Base-by-base conservation (phyloP, 2,329 filamentous ascomycete species). In the Albophoma yamanashiensis region DNA sequence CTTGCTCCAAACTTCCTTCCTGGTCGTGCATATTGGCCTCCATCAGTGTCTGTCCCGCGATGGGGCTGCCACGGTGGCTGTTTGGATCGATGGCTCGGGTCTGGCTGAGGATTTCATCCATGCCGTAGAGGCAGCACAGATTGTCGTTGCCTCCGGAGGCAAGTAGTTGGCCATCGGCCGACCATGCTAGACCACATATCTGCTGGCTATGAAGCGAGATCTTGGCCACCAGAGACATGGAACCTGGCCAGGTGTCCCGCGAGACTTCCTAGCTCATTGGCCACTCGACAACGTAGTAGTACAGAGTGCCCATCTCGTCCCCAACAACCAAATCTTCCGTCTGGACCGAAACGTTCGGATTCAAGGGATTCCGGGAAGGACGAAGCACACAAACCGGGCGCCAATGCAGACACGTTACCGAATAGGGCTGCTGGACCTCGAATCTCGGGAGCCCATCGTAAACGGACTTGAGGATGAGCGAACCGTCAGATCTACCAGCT, bases 61-160 rank as follows among this genome's bases (percentile, higher is more conserved):
- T 39, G n/a, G 42, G 34, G 25, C n/a, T 55, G 17, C 25, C n/a
- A 27, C n/a, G 34, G 11, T 20, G 17, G 14, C 5, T 17, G 1
- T 4, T 38, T 12, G 25, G 4, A 27, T 56, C 14, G 12, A 36
- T n/a, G 22, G 12, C 9, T 39, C 50, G 22, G 27, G 15, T 8
- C 8, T 17, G 22, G 14, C 53, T 65, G 22, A 85, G 69, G 22
- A 93, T 76, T 47, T 83, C 80, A 56, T 82, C 79, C 3, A 83
- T 82, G 58, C 92, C 84, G 71, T 95, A 96, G 2, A 97, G 79
- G 66, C 87, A 89, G 69, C 93, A 95, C 3, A 86, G 74, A 68
- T 97, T 97, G 76, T 99, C 94, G 69, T 99, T 97, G 31, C 90
- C 91, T 8, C 94, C 92, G 5, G 90, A 92, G 17, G 91, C 91